Evolutionary conservation across 306 rosid genomes (phyloP).

Genomic region (Pachyrhizus erosus): DNA sequence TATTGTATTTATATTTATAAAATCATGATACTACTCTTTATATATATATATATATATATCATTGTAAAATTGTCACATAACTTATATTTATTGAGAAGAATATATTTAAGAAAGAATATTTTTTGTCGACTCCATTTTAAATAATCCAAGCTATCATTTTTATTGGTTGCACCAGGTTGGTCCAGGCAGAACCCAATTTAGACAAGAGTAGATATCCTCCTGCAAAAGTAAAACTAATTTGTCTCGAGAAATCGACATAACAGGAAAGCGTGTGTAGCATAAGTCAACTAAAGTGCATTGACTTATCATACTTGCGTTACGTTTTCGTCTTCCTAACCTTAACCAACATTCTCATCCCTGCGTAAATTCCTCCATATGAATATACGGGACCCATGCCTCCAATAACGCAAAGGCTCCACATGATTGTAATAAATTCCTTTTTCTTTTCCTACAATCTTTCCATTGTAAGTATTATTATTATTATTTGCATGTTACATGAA

Average conservation of each 20-base stretch:
- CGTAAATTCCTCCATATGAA: constrained; percentile 46
- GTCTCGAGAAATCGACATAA: background rate
- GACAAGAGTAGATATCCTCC: background rate
- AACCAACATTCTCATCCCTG: constrained; percentile 48
- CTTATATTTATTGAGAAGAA: no score
- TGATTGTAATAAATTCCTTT: background rate
- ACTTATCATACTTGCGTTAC: constrained; percentile 14
- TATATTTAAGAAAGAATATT: no score
- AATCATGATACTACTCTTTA: no score
- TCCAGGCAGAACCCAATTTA: background rate
- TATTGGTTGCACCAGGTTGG: background rate
- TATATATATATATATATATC: no score
- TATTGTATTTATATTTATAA: no score
- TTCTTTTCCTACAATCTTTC: background rate
- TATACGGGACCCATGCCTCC: constrained; percentile 30
- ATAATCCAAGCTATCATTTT: background rate
- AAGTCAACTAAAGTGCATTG: constrained; percentile 44
- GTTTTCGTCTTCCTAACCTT: constrained; percentile 31
- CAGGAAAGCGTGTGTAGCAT: background rate
- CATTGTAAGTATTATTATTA: background rate
- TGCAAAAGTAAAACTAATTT: background rate
- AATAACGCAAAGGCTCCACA: constrained; percentile 16
- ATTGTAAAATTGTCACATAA: no score
- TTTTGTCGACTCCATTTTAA: no score
- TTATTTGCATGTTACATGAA: background rate